Evolutionary conservation across 441 rosid genomes (phyloP).

Genomic region (Jatropha podagrica): DNA sequence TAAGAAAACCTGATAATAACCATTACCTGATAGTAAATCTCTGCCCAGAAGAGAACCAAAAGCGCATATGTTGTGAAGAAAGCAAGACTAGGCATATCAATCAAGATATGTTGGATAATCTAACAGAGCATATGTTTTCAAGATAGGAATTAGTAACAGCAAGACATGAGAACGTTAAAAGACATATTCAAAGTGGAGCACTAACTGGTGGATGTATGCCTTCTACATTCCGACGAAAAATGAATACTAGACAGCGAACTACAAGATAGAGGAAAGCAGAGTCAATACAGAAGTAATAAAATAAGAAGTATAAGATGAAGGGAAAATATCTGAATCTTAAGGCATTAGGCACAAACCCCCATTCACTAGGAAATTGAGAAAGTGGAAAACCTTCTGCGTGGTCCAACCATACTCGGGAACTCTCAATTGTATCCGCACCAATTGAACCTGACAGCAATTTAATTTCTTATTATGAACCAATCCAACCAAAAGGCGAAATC

Average conservation of each 20-base stretch:
- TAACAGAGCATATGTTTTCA: slow-evolving; percentile 25
- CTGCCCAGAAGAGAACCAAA: slow-evolving; percentile 93
- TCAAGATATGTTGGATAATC: slow-evolving; percentile 77
- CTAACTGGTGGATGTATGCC: slow-evolving; percentile 58
- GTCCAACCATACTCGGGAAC: slow-evolving; percentile 98
- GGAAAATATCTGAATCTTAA: background rate
- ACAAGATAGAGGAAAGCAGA: slow-evolving; percentile 22
- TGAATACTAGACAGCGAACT: slow-evolving; percentile 69
- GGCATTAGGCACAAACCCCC: slow-evolving; percentile 50
- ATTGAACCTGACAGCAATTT: slow-evolving; percentile 53
- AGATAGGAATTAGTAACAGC: slow-evolving; percentile 3
- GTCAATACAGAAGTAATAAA: background rate
- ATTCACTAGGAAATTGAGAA: slow-evolving; percentile 86
- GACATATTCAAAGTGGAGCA: background rate
- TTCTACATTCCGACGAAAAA: slow-evolving; percentile 66
- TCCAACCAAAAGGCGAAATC: too few relatives aligned
- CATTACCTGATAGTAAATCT: slow-evolving; percentile 84
- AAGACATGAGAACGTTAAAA: background rate
- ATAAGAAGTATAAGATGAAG: background rate
- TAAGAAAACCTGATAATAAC: background rate
- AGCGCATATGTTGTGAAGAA: slow-evolving; percentile 93
- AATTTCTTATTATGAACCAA: background rate
- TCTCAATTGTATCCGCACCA: slow-evolving; percentile 77
- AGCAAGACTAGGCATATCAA: slow-evolving; percentile 88
- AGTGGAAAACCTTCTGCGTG: slow-evolving; percentile 90